A percentile compares a stretch with the other conserved stretches of the same genome.
phyloP scores from a whole-genome alignment of 208 protist species.

The Wallacemonas rigidus region DNA sequence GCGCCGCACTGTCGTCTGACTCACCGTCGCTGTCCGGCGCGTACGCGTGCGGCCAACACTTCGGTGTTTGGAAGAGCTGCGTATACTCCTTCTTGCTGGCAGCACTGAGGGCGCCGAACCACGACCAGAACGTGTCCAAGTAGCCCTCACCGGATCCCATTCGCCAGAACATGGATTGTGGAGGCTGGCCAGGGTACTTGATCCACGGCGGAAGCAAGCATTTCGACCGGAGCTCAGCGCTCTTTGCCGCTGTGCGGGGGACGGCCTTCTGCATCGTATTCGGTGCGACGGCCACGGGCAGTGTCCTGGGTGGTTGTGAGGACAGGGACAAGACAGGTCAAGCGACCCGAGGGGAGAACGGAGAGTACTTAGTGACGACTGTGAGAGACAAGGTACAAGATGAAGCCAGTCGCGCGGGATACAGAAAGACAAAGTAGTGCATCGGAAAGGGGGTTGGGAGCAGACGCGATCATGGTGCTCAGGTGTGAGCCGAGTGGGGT shows the following conservation, averaged over 20 bases:
- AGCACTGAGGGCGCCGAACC: not conserved
- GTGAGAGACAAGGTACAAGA: no score
- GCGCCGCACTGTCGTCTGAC: not conserved
- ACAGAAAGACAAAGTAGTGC: no score
- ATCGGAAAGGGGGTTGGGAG: no score
- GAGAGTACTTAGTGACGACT: no score
- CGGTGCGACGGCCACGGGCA: no score
- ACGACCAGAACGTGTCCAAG: slow-evolving; percentile 1
- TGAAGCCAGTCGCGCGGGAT: no score
- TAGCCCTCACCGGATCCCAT: slow-evolving; percentile 9
- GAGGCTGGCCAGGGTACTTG: slow-evolving; percentile 9
- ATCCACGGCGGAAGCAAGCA: slow-evolving; percentile 11
- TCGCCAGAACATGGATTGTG: slow-evolving; percentile 3
- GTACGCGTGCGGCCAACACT: slow-evolving; percentile 8
- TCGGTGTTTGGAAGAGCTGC: not conserved
- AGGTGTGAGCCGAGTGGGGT: no score
- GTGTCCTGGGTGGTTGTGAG: no score
- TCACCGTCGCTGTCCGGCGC: not conserved
- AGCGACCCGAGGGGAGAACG: no score
- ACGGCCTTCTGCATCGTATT: no score
- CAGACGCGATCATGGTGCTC: no score
- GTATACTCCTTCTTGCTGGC: slow-evolving; percentile 3
- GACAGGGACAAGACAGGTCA: no score
- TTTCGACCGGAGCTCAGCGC: not conserved
- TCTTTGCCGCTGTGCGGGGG: not conserved